Conservation (phyloP, 768 basidiomycete species). For the Boletellus sp. region DNA sequence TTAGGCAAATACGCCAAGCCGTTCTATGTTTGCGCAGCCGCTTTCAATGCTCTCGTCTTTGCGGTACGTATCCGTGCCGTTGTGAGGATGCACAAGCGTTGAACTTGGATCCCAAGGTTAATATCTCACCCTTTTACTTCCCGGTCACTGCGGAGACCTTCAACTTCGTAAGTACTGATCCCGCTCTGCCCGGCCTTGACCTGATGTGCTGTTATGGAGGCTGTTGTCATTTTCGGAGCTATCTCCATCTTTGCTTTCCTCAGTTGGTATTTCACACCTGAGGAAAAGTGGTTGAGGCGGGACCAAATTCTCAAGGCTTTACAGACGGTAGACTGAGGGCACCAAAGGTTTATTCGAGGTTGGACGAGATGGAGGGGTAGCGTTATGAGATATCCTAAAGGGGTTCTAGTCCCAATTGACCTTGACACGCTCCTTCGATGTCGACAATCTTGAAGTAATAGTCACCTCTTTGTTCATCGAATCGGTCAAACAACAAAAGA, state of each 20-base stretch:
- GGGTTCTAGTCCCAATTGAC: slow-evolving; percentile 59
- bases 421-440: slow-evolving; percentile 78
- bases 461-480: slow-evolving; percentile 4
- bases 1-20: slow-evolving; percentile 63
- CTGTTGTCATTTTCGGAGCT: slow-evolving; percentile 71
- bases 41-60: slow-evolving; percentile 76
- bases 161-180: slow-evolving; percentile 67
- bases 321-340: slow-evolving; percentile 19
- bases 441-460: slow-evolving; percentile 51
- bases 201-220: slow-evolving; percentile 40
- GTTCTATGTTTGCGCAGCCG: slow-evolving; percentile 62
- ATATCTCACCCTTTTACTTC: slow-evolving; percentile 85
- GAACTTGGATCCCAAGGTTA: slow-evolving; percentile 45
- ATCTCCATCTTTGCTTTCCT: slow-evolving; percentile 75
- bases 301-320: slow-evolving; percentile 57
- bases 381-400: slow-evolving; percentile 29
- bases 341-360: background rate
- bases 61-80: slow-evolving; percentile 45
- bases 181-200: background rate
- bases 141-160: slow-evolving; percentile 73
- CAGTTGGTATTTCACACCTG: slow-evolving; percentile 76
- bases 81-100: slow-evolving; percentile 3
- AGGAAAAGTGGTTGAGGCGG: slow-evolving; percentile 74
- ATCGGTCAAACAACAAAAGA: background rate
- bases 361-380: slow-evolving; percentile 1